phyloP scores from a whole-genome alignment of 129 eudicot genomes.

The Flaveria trinervia region DNA sequence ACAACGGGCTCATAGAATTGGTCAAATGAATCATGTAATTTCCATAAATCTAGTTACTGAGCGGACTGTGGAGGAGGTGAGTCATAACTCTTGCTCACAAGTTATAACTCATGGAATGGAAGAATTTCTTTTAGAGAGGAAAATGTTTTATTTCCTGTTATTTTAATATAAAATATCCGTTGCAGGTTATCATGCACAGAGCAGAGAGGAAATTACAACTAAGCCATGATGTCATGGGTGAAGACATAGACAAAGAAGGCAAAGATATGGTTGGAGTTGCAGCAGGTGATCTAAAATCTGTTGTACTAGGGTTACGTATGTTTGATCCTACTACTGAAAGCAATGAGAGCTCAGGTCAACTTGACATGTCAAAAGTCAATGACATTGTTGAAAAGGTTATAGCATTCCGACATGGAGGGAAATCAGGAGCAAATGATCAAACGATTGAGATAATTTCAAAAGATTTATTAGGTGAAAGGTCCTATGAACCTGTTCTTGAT shows the following conservation, averaged over 20 bases:
- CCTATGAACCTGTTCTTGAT: conserved; percentile 63
- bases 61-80: conserved; percentile 88
- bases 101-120: background rate
- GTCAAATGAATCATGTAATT: conserved; percentile 88
- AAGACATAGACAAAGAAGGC: conserved; percentile 53
- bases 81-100: conserved; percentile 4
- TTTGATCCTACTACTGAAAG: conserved; percentile 62
- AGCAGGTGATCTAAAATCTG: conserved; percentile 71
- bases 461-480: conserved; percentile 38
- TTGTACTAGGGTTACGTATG: conserved; percentile 73
- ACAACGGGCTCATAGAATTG: conserved; percentile 97
- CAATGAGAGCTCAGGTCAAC: conserved; percentile 44
- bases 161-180: conserved; percentile 9
- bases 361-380: conserved; percentile 46
- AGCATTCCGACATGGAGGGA: conserved; percentile 52
- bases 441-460: conserved; percentile 51
- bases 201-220: conserved; percentile 90
- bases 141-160: conserved; percentile 12
- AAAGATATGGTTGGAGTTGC: conserved; percentile 56
- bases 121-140: background rate
- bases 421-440: conserved; percentile 38
- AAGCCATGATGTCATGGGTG: conserved; percentile 85
- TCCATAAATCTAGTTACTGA: conserved; percentile 78
- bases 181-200: conserved; percentile 87
- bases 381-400: conserved; percentile 62